These are phyloP conservation scores for Trichophyton benhamiae DNA, from an alignment of 2,329 filamentous ascomycete genomes.

Conservation along the genomic window DNA sequence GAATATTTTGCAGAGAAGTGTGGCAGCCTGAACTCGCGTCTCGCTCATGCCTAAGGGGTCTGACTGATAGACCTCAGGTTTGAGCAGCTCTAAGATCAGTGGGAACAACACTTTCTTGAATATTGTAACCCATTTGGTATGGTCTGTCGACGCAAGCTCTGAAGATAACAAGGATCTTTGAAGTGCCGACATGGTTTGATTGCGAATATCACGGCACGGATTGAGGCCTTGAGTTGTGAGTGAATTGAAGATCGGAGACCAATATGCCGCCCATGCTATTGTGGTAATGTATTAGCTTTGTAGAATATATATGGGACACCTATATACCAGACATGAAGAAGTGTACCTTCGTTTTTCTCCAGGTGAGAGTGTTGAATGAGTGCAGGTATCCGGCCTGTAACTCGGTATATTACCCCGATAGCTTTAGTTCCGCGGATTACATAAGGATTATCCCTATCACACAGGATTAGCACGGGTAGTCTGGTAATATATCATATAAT, in stretches of 20 bases:
- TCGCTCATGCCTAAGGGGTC: conserved; percentile 92
- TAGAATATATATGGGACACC: background rate
- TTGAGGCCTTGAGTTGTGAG: conserved; percentile 86
- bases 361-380: conserved; percentile 90
- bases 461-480: background rate
- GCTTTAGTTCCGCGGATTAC: conserved; percentile 70
- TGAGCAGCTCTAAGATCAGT: conserved; percentile 71
- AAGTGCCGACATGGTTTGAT: conserved; percentile 73
- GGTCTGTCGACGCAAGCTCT: conserved; percentile 67
- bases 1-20: conserved; percentile 87
- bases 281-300: conserved; percentile 15
- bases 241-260: conserved; percentile 86
- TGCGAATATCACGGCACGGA: conserved; percentile 81
- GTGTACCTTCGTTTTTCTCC: conserved; percentile 65
- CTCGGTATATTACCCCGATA: conserved; percentile 65
- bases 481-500: background rate
- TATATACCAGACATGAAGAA: background rate
- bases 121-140: conserved; percentile 88
- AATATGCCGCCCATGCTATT: conserved; percentile 92
- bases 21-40: conserved; percentile 82
- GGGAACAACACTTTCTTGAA: conserved; percentile 92
- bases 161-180: conserved; percentile 78
- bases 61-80: conserved; percentile 85
- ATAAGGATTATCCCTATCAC: conserved; percentile 52
- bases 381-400: conserved; percentile 69